These are phyloP conservation scores for Pisolithus orientalis DNA, from an alignment of 768 basidiomycete genomes.

Conservation along the genomic window DNA sequence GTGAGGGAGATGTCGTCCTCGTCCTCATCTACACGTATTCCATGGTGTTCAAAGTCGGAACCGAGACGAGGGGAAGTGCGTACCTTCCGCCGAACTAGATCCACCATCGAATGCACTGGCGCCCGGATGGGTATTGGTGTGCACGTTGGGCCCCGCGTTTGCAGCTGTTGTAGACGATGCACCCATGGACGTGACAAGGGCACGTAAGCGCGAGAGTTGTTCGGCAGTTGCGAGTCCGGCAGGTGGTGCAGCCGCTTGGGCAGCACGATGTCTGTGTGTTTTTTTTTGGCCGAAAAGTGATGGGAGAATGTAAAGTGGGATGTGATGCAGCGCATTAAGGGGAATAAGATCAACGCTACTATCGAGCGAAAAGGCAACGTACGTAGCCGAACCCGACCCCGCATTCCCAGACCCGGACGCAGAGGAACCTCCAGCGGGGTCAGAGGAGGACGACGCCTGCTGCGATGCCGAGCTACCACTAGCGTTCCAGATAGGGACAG, in stretches of 20 bases:
- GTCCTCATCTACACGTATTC: constrained; percentile 32
- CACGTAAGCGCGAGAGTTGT: constrained; percentile 56
- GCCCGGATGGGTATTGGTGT: constrained; percentile 21
- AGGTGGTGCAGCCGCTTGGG: constrained; percentile 5
- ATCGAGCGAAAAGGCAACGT: constrained; percentile 1
- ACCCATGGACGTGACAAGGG: constrained; percentile 44
- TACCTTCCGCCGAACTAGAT: no score
- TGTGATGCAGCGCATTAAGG: neutral
- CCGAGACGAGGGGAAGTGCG: neutral
- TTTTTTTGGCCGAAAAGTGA: no score
- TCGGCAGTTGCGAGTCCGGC: constrained; percentile 41
- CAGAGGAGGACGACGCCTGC: constrained; percentile 40
- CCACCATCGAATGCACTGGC: neutral
- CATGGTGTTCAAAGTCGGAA: constrained; percentile 4
- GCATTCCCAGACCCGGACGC: constrained; percentile 16
- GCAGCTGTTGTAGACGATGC: no score
- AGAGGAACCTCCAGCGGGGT: constrained; percentile 8
- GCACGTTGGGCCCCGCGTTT: no score
- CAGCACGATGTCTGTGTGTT: neutral
- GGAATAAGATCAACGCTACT: neutral
- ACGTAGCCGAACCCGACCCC: constrained; percentile 29
- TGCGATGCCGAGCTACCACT: constrained; percentile 30
- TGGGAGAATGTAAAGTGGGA: neutral
- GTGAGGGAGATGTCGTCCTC: constrained; percentile 52
- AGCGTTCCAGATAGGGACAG: constrained; percentile 52